These are phyloP conservation scores for Fennellomyces sp. DNA, from an alignment of 371 early-diverging fungal genomes.

Conservation along the genomic window DNA sequence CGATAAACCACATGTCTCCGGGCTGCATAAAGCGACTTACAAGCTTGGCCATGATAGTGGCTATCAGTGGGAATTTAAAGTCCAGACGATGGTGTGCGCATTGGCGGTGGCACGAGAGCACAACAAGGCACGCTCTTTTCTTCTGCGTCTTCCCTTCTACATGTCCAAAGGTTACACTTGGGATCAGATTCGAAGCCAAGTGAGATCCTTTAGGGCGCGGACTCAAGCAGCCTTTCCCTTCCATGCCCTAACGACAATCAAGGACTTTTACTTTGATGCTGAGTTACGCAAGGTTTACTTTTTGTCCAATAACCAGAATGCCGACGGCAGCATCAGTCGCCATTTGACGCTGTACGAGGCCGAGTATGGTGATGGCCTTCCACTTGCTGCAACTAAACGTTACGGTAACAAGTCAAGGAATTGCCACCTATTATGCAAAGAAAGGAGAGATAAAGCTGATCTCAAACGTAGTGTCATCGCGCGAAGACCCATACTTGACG, in stretches of 20 bases:
- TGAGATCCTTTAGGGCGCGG: constrained; percentile 54
- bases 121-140: background rate
- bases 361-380: constrained; percentile 13
- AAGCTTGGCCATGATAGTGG: too few relatives aligned
- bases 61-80: background rate
- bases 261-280: constrained; percentile 63
- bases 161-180: constrained; percentile 46
- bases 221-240: constrained; percentile 34
- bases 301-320: constrained; percentile 51
- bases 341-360: constrained; percentile 30
- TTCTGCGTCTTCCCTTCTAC: background rate
- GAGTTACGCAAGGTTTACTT: constrained; percentile 52
- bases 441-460: background rate
- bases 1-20: too few relatives aligned
- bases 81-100: too few relatives aligned
- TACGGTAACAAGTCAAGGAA: background rate
- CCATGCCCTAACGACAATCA: constrained; percentile 44
- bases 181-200: constrained; percentile 64
- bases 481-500: constrained; percentile 10
- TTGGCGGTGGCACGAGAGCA: too few relatives aligned
- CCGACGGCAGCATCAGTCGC: constrained; percentile 16
- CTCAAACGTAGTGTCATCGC: background rate
- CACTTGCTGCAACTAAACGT: constrained; percentile 3
- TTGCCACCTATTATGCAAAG: background rate
- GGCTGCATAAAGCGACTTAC: too few relatives aligned